Conservation (phyloP, 495 filamentous ascomycete genomes). For the Penicillium maclennaniae region DNA sequence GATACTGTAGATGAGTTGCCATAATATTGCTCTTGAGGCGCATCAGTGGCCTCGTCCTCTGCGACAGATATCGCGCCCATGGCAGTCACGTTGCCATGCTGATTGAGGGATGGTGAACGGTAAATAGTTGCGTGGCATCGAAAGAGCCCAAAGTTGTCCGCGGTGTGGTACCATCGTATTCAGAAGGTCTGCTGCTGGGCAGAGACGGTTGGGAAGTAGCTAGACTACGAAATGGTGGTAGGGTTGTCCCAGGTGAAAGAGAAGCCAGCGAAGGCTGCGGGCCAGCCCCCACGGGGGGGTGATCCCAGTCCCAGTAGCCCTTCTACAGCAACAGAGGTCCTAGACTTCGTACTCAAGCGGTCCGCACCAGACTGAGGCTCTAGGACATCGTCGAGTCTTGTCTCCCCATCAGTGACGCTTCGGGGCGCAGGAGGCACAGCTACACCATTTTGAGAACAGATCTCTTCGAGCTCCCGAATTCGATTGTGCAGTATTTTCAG, state of each 20-base stretch:
- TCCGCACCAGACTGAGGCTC: slow-evolving; percentile 3
- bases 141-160: not conserved
- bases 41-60: slow-evolving; percentile 24
- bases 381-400: not conserved
- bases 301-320: slow-evolving; percentile 21
- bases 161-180: slow-evolving; percentile 3
- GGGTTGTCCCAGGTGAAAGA: not conserved
- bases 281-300: not conserved
- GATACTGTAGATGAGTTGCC: slow-evolving; percentile 42
- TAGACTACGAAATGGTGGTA: not conserved
- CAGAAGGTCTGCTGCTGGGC: not conserved
- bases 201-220: slow-evolving; percentile 1
- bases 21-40: slow-evolving; percentile 34
- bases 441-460: slow-evolving; percentile 29
- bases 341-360: slow-evolving; percentile 13
- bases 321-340: slow-evolving; percentile 22
- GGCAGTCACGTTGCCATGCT: slow-evolving; percentile 28
- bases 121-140: slow-evolving; percentile 1
- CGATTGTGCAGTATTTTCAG: slow-evolving; percentile 34
- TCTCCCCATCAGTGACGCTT: slow-evolving; percentile 1
- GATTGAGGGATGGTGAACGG: slow-evolving; percentile 19
- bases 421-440: slow-evolving; percentile 13
- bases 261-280: not conserved
- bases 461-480: slow-evolving; percentile 36
- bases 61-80: slow-evolving; percentile 33